A percentile compares a stretch with the other conserved stretches of the same genome.
Conservation (phyloP, 164 flowering plant genomes). For the Aristolochia fimbriata region DNA sequence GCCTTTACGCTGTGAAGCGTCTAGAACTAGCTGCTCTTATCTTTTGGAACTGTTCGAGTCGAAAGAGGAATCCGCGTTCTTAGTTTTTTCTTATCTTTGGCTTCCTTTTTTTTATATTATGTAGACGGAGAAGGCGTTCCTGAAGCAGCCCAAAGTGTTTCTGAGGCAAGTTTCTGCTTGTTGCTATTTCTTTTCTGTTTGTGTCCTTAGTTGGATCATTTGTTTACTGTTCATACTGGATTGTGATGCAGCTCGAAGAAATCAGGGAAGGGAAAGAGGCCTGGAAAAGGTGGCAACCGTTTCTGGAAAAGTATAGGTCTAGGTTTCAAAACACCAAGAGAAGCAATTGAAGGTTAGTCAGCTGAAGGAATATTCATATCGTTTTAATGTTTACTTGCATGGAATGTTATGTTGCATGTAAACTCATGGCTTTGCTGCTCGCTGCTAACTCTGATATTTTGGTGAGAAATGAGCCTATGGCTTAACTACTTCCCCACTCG, state of each 20-base stretch:
- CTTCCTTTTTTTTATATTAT: background rate
- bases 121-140: conserved; percentile 18
- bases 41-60: no score
- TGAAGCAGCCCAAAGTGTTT: conserved; percentile 18
- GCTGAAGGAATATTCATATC: background rate
- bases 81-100: background rate
- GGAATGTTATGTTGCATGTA: no score
- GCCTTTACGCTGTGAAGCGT: background rate
- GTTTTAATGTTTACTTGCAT: no score
- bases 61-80: background rate
- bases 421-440: no score
- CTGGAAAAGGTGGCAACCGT: conserved; percentile 16
- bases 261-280: conserved; percentile 16
- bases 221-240: background rate
- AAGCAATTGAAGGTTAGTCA: conserved; percentile 13
- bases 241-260: conserved; percentile 12
- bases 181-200: background rate
- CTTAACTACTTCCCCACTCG: no score
- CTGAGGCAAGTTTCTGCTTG: conserved; percentile 4
- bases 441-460: no score
- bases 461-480: no score
- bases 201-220: background rate
- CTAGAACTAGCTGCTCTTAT: background rate
- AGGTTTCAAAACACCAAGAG: conserved; percentile 15
- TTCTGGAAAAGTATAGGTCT: conserved; percentile 16